A percentile compares a stretch with the other conserved stretches of the same genome.
Conservation (phyloP, 108 stramenopile genomes). For the Ochromonas danica region DNA sequence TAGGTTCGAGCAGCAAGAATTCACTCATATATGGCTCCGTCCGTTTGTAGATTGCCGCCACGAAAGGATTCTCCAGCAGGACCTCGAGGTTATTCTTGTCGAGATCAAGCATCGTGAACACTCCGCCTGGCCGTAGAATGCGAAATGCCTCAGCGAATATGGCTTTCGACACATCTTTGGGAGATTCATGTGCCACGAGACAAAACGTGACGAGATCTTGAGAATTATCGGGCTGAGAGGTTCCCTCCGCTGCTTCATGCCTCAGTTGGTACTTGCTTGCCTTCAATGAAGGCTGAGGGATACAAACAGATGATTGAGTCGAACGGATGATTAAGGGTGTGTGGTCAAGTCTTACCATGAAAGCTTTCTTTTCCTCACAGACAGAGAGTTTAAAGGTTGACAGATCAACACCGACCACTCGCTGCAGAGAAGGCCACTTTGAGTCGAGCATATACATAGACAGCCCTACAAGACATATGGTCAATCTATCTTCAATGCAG, state of each 20-base stretch:
- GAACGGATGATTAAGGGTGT: background rate
- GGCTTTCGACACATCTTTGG: conserved; percentile 45
- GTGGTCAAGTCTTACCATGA: background rate
- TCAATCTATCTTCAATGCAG: no score
- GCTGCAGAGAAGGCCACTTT: conserved; percentile 39
- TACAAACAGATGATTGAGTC: background rate
- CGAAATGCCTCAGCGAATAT: conserved; percentile 45
- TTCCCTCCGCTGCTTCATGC: conserved; percentile 45
- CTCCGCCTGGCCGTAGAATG: conserved; percentile 37
- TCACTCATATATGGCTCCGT: conserved; percentile 51
- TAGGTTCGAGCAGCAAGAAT: conserved; percentile 43
- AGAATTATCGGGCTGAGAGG: conserved; percentile 35
- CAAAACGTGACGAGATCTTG: conserved; percentile 48
- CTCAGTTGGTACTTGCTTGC: background rate
- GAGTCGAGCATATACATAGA: conserved; percentile 49
- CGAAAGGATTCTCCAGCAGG: conserved; percentile 49
- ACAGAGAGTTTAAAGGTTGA: conserved; percentile 49
- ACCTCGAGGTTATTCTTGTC: conserved; percentile 51
- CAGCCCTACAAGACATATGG: no score
- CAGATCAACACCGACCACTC: conserved; percentile 47
- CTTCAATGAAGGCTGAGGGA: background rate
- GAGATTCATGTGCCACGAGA: conserved; percentile 50
- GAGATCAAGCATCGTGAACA: conserved; percentile 49
- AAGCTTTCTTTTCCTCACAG: conserved; percentile 33
- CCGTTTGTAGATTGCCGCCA: conserved; percentile 45